These are phyloP conservation scores for Asterella californica DNA, from an alignment of 225 moss, liverwort and hornwort species.

Conservation along the genomic window DNA sequence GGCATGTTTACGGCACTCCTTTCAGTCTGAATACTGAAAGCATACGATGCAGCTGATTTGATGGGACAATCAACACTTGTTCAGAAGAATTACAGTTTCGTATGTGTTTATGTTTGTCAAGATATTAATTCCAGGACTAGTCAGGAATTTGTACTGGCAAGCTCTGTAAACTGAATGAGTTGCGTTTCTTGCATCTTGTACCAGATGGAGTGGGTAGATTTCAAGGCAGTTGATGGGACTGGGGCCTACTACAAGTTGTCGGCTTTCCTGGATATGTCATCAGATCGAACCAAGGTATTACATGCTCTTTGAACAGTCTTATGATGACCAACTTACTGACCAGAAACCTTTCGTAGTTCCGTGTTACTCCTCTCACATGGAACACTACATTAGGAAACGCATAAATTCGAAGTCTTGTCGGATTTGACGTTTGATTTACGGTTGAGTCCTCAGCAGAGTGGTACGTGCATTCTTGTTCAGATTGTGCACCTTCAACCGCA, in stretches of 20 bases:
- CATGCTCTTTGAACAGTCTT: conserved; percentile 1
- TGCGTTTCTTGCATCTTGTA: neutral
- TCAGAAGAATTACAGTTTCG: too few relatives aligned
- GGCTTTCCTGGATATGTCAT: conserved; percentile 93
- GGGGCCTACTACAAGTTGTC: conserved; percentile 92
- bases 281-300: conserved; percentile 81
- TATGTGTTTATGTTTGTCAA: neutral
- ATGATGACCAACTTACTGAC: neutral
- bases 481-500: conserved; percentile 90
- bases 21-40: too few relatives aligned
- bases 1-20: too few relatives aligned
- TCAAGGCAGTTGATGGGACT: conserved; percentile 73
- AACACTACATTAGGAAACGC: neutral
- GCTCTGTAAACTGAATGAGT: neutral
- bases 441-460: neutral
- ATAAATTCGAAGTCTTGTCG: neutral
- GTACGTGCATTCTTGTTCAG: conserved; percentile 41
- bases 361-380: too few relatives aligned
- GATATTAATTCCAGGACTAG: neutral
- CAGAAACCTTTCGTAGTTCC: neutral
- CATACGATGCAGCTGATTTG: too few relatives aligned
- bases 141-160: neutral
- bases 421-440: neutral
- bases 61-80: too few relatives aligned
- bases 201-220: conserved; percentile 95